Evolutionary conservation across 2,329 filamentous ascomycete genomes (phyloP).

Genomic region (Fusarium tupiense): DNA sequence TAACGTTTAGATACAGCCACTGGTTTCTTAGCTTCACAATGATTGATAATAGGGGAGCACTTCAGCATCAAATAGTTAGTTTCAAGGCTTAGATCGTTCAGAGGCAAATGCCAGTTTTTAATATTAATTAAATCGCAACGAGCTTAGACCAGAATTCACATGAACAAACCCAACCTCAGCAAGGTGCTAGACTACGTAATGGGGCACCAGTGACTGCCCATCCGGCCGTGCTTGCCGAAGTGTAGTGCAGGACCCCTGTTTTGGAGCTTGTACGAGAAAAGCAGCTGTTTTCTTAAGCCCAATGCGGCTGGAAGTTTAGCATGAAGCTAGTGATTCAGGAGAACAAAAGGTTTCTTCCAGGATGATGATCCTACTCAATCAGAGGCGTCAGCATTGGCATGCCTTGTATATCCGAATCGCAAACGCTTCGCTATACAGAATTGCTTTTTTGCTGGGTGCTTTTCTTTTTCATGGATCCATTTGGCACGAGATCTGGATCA

Average conservation of each 20-base stretch:
- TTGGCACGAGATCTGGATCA: not conserved
- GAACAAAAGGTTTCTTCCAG: not conserved
- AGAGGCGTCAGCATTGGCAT: not conserved
- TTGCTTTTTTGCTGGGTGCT: not conserved
- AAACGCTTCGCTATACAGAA: not conserved
- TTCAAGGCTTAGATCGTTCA: not conserved
- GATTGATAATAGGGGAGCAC: not conserved
- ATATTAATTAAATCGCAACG: not conserved
- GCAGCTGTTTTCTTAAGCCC: not conserved
- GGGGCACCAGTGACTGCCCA: not conserved
- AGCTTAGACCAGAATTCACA: not conserved
- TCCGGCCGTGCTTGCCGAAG: not conserved
- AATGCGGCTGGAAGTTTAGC: not conserved
- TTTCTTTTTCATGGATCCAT: fast-evolving
- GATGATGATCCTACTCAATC: not conserved
- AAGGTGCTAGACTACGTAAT: not conserved
- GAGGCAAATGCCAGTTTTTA: not conserved
- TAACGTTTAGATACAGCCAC: not conserved
- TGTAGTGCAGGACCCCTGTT: not conserved
- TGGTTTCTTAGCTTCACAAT: not conserved
- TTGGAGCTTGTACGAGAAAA: conserved; percentile 8
- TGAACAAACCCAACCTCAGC: not conserved
- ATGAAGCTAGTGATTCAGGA: not conserved
- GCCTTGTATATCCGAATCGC: not conserved
- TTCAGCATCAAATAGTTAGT: not conserved